Evolutionary conservation across 2,329 filamentous ascomycete genomes (phyloP).

Genomic region (Colletotrichum phormii): DNA sequence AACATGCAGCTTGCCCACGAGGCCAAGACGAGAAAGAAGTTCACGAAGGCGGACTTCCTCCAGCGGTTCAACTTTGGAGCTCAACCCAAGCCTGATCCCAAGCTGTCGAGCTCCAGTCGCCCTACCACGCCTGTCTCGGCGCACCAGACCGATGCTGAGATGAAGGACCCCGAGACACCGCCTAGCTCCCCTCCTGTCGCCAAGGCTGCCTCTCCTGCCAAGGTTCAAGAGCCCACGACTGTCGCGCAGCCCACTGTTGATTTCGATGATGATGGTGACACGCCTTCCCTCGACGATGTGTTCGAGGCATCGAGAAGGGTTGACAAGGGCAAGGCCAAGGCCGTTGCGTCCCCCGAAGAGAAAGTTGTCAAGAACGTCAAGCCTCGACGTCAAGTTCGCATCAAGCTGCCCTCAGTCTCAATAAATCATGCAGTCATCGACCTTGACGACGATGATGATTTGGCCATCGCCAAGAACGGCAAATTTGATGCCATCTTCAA

Average conservation of each 20-base stretch:
- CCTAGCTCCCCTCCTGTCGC: constrained; percentile 74
- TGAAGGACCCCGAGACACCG: constrained; percentile 69
- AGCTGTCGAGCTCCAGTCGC: constrained; percentile 67
- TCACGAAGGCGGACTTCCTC: constrained; percentile 85
- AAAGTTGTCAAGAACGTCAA: constrained; percentile 43
- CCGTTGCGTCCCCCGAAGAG: constrained; percentile 12
- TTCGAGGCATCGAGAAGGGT: constrained; percentile 46
- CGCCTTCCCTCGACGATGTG: constrained; percentile 53
- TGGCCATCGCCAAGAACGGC: constrained; percentile 71
- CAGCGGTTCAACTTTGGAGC: constrained; percentile 82
- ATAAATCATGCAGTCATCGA: constrained; percentile 54
- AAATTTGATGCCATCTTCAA: constrained; percentile 76
- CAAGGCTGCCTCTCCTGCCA: constrained; percentile 44
- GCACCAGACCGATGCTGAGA: constrained; percentile 63
- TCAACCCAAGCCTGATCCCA: constrained; percentile 42
- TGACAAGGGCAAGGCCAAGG: constrained; percentile 67
- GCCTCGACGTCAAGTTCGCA: constrained; percentile 60
- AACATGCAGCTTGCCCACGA: constrained; percentile 94
- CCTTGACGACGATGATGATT: constrained; percentile 70
- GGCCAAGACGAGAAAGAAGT: constrained; percentile 90
- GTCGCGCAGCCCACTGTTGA: constrained; percentile 19
- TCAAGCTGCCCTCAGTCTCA: constrained; percentile 58
- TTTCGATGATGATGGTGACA: constrained; percentile 45
- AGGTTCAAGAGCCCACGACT: constrained; percentile 21
- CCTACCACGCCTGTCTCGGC: constrained; percentile 58